Conservation (phyloP, 208 protist species). For the Leishmania turanica region DNA sequence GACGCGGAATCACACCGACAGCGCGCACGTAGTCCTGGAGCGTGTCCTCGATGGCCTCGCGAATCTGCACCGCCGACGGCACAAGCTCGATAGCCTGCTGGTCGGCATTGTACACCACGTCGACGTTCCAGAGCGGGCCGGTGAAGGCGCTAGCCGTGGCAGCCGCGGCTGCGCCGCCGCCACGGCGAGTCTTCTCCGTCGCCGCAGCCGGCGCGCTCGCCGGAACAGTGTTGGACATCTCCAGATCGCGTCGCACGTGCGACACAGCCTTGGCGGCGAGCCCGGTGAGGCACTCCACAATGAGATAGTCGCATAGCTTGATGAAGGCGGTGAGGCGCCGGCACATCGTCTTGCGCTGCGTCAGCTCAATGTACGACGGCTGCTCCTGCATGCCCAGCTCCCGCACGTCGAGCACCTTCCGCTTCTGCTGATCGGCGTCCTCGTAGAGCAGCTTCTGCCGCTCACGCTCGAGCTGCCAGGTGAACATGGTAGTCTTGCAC, state of each 20-base stretch:
- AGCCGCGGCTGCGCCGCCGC: slow-evolving; percentile 1
- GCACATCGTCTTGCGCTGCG: slow-evolving; percentile 91
- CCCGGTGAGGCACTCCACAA: slow-evolving; percentile 89
- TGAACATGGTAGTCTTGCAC: slow-evolving; percentile 91
- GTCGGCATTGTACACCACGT: slow-evolving; percentile 79
- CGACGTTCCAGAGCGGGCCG: slow-evolving; percentile 77
- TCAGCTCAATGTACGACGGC: slow-evolving; percentile 94
- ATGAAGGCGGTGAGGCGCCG: slow-evolving; percentile 94
- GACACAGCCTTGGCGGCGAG: slow-evolving; percentile 84
- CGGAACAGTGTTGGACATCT: slow-evolving; percentile 47
- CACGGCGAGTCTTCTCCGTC: slow-evolving; percentile 1
- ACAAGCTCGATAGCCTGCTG: slow-evolving; percentile 72
- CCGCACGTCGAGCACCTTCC: slow-evolving; percentile 78
- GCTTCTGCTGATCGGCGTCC: slow-evolving; percentile 80
- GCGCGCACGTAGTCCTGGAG: slow-evolving; percentile 92
- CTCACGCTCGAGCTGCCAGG: slow-evolving; percentile 84
- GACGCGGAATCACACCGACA: slow-evolving; percentile 77
- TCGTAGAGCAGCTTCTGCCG: slow-evolving; percentile 64
- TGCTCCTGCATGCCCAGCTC: slow-evolving; percentile 86
- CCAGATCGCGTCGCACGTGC: slow-evolving; percentile 71
- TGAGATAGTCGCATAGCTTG: slow-evolving; percentile 94
- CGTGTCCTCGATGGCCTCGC: slow-evolving; percentile 86
- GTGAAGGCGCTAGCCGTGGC: slow-evolving; percentile 33
- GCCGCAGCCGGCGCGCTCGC: background rate
- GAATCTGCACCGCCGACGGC: slow-evolving; percentile 70